Evolutionary conservation across 176 grass and related monocot genomes (phyloP).

Genomic region (Saccharum officinarum): DNA sequence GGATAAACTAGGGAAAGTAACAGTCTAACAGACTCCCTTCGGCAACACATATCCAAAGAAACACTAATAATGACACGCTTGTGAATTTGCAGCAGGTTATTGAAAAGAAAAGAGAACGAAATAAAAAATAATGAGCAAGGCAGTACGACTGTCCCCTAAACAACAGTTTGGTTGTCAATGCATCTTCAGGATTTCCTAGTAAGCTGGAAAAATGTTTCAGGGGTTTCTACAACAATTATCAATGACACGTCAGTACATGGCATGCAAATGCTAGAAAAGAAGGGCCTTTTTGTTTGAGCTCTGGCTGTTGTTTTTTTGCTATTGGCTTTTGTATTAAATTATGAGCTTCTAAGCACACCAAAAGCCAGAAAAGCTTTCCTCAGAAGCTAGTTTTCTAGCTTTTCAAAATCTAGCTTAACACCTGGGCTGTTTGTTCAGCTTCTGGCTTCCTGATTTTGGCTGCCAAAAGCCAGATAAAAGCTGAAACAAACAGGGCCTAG

Average conservation of each 20-base stretch:
- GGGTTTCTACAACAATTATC: background rate
- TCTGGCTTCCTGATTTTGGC: too few species aligned
- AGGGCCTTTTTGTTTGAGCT: too few species aligned
- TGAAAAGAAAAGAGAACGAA: background rate
- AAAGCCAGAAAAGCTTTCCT: too few species aligned
- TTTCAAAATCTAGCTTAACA: too few species aligned
- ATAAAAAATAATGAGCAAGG: background rate
- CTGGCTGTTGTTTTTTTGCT: too few species aligned
- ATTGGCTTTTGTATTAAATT: too few species aligned
- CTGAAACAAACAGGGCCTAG: too few species aligned
- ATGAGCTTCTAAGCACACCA: too few species aligned
- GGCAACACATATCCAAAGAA: conserved; percentile 16
- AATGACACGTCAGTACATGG: background rate
- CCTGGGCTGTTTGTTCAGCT: too few species aligned
- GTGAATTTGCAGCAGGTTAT: background rate
- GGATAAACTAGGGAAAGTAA: background rate
- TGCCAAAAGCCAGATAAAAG: too few species aligned
- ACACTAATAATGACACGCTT: background rate
- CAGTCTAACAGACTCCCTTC: background rate
- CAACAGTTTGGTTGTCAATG: background rate
- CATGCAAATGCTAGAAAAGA: background rate
- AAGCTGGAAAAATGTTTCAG: background rate
- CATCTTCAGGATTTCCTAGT: background rate
- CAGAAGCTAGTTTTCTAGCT: too few species aligned
- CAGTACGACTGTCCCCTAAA: background rate